A percentile compares a stretch with the other conserved stretches of the same genome.
Conservation (phyloP, 306 rosid species). For the Cercis canadensis region DNA sequence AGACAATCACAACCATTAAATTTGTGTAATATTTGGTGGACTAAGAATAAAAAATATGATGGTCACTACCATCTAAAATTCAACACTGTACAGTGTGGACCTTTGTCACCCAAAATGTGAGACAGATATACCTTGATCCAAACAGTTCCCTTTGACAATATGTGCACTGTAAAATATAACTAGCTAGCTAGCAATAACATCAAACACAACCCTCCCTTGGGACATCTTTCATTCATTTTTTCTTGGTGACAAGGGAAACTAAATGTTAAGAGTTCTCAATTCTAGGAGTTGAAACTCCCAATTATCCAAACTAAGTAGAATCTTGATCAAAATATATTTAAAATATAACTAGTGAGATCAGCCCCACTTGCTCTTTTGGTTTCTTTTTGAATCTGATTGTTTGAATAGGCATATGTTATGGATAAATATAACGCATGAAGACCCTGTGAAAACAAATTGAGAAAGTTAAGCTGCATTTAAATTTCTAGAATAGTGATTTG, state of each 20-base stretch:
- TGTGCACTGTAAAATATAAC: conserved; percentile 22
- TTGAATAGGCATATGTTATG: conserved; percentile 5
- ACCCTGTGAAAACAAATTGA: conserved; percentile 5
- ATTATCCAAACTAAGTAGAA: conserved; percentile 19
- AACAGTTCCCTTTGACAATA: conserved; percentile 51
- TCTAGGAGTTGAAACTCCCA: background rate
- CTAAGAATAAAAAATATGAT: conserved; percentile 50
- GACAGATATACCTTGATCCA: conserved; percentile 41
- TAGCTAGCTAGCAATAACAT: too few relatives aligned
- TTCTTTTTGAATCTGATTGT: background rate
- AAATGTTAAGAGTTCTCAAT: background rate
- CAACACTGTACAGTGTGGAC: conserved; percentile 50
- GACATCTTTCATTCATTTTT: background rate
- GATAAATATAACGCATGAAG: conserved; percentile 27
- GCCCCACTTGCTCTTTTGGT: background rate
- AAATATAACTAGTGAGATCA: conserved; percentile 12
- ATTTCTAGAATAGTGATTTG: background rate
- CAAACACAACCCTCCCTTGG: background rate
- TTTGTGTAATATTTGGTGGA: conserved; percentile 48
- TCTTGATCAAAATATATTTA: conserved; percentile 1
- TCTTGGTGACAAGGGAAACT: background rate
- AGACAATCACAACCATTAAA: conserved; percentile 57
- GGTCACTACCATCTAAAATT: conserved; percentile 56
- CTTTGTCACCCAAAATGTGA: conserved; percentile 45
- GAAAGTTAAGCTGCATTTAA: conserved; percentile 10